Evolutionary conservation across 805 yeast genomes (phyloP), one percentile per base, ranked within the genome.

Genomic region (Naumovozyma castellii): DNA sequence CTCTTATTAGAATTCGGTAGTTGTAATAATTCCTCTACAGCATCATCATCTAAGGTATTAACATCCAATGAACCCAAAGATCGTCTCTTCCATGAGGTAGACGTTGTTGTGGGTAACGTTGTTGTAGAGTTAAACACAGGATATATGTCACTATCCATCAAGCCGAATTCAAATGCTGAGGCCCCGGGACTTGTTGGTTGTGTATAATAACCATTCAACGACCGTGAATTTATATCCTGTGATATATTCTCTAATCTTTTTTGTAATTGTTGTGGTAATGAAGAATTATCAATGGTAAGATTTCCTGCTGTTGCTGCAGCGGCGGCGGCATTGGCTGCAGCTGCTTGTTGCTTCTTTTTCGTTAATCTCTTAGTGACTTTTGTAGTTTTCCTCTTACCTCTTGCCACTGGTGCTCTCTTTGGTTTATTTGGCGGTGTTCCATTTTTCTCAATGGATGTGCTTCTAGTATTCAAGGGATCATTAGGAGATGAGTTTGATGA

Each of bases 141-240:
- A 18, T 33, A 17, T 8, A 18, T 4, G 13, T 29, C 32, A 29
- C 15, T 29, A 29, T 29, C 32, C 32, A 29, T 29, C 15, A 29
- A 29, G 8, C 32, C 32, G 13, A 29, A 29, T 13, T 29, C 32
- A 29, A 29, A 29, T 29, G 32, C 32, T 4, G 50, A 48, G 10
- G 45, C 46, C 5, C 56, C 56, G n/a, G 62, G 61, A 42, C 60
- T 56, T 12, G 60, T 53, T 4, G 62, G 61, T 31, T 55, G 59
- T 16, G 61, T 54, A 41, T 58, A 54, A 39, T 55, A 56, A 15
- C 61, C 61, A 28, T 49, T 50, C 17, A 54, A 37, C 2, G 58
- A 51, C 28, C 57, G 43, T 5, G 56, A 49, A 36, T 45, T 54
- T n/a, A 40, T 41, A 30, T 54, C 59, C 37, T 51, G 58, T 10